Evolutionary conservation across 2,329 filamentous ascomycete species (phyloP), one percentile per base, ranked within the genome.

Genomic region (Ceratocystis smalleyi): DNA sequence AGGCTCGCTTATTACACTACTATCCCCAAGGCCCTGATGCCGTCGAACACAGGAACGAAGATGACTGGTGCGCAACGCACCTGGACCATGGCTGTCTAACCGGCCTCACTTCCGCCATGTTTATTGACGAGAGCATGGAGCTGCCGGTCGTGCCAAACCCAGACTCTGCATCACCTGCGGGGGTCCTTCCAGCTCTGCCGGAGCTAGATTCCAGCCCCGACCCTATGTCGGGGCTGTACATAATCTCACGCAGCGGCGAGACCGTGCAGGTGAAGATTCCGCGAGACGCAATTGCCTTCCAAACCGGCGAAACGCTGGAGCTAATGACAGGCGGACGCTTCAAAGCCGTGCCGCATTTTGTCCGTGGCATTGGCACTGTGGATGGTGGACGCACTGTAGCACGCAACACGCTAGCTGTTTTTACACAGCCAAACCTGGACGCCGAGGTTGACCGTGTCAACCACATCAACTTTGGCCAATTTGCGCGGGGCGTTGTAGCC

Each of bases 321-420:
- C 80, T 89, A 65, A 96, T 99, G 72, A 97, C 92, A 0, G 78
- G 82, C n/a, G 94, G 94, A 8, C 85, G 83, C 71, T 96, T 99
- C 78, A 89, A 87, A 75, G 94, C 94, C 1, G 94, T 97, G 67
- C 92, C 94, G 69, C 94, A 99, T 77, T 97, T 95, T 74, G 94
- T 99, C 7, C 81, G 87, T 68, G 92, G 91, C 0, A 85, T 87
- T 3, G 79, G 82, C 68, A 77, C 81, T 0, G 80, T 78, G 55
- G 76, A 74, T 45, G 74, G 78, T 65, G 76, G 75, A 15, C 77
- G 77, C 1, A 76, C 77, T 32, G 80, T 91, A 66, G 88, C 87
- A 32, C 78, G 87, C 66, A 97, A 97, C 75, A 99, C 94, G 8
- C 75, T 99, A 69, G 94, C 94, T 0, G 91, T 97, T 8, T 99